Evolutionary conservation across 495 filamentous ascomycete species (phyloP).

Genomic region (Podospora pseudocomata): DNA sequence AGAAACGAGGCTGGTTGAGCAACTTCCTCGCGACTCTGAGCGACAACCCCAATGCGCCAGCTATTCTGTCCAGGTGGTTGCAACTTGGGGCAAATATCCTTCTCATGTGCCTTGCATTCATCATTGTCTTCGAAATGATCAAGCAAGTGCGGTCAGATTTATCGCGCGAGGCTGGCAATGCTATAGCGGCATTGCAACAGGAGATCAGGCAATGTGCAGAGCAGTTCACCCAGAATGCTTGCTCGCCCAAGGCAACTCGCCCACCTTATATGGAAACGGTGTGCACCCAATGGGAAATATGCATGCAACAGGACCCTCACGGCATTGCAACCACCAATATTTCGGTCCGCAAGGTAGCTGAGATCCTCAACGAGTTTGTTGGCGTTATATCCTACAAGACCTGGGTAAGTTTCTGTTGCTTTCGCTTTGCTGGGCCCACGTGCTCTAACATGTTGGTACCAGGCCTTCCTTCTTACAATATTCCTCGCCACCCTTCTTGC

Average conservation of each 20-base stretch:
- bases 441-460: constrained; percentile 22
- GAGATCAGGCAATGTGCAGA: constrained; percentile 69
- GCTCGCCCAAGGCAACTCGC: constrained; percentile 52
- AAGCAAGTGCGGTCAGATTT: constrained; percentile 73
- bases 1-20: constrained; percentile 41
- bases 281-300: constrained; percentile 77
- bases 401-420: constrained; percentile 62
- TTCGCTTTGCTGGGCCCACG: constrained; percentile 6
- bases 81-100: constrained; percentile 76
- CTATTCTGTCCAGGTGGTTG: constrained; percentile 79
- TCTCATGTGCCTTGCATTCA: constrained; percentile 62
- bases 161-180: constrained; percentile 60
- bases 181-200: constrained; percentile 58
- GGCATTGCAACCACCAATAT: constrained; percentile 37
- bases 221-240: constrained; percentile 70
- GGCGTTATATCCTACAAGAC: constrained; percentile 45
- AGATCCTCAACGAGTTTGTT: constrained; percentile 47
- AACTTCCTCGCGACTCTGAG: constrained; percentile 66
- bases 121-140: constrained; percentile 66
- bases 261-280: constrained; percentile 67
- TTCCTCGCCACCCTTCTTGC: constrained; percentile 54
- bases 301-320: constrained; percentile 65
- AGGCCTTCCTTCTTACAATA: constrained; percentile 53
- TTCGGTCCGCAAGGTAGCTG: constrained; percentile 43
- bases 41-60: constrained; percentile 78